Percentiles rank a stretch among this genome's conserved stretches.
phyloP scores from a whole-genome alignment of 2,329 filamentous ascomycete species.

The Alternaria triticina region DNA sequence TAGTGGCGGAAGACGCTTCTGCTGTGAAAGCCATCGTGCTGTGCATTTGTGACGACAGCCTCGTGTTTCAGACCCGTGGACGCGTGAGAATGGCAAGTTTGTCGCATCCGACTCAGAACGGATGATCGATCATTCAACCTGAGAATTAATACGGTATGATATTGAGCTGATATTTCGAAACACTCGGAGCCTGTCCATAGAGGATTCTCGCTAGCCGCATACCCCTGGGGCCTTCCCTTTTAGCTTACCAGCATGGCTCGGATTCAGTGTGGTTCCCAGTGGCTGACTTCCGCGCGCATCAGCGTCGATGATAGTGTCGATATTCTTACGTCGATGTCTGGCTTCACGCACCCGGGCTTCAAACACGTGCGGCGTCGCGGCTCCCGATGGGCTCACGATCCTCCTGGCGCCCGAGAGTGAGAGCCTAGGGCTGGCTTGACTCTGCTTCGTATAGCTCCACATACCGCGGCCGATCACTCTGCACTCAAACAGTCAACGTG shows the following conservation, averaged over 20 bases:
- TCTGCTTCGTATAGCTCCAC: constrained; percentile 27
- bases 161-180: constrained; percentile 7
- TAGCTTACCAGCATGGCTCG: constrained; percentile 10
- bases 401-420: constrained; percentile 7
- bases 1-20: not conserved
- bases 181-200: not conserved
- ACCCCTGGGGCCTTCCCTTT: not conserved
- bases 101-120: not conserved
- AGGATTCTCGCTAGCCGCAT: not conserved
- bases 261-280: constrained; percentile 1
- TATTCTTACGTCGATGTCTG: not conserved
- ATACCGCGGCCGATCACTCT: constrained; percentile 24
- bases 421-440: constrained; percentile 18
- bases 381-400: not conserved
- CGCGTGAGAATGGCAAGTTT: not conserved
- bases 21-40: not conserved
- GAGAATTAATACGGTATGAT: not conserved
- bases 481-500: constrained; percentile 27
- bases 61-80: not conserved
- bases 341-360: not conserved
- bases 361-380: not conserved
- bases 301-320: not conserved
- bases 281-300: not conserved
- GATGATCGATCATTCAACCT: not conserved
- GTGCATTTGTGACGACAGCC: not conserved